phyloP scores from a whole-genome alignment of 164 flowering plant genomes.

The Echeveria elegans region DNA sequence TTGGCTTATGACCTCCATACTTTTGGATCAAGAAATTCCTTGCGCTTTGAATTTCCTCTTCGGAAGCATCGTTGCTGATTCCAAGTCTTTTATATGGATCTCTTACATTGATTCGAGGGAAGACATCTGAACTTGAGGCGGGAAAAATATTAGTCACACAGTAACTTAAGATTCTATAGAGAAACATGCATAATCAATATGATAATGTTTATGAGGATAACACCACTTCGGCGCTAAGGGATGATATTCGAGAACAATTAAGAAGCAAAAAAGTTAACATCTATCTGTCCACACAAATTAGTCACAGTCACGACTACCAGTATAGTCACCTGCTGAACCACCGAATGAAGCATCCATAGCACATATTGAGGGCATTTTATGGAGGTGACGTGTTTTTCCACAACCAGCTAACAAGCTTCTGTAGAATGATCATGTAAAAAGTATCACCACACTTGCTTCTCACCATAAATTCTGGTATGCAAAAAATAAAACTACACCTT shows the following conservation, averaged over 20 bases:
- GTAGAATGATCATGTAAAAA: conserved; percentile 9
- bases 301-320: conserved; percentile 28
- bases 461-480: background rate
- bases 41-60: conserved; percentile 92
- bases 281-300: background rate
- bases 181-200: background rate
- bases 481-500: conserved; percentile 26
- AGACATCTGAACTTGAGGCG: conserved; percentile 36
- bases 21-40: conserved; percentile 71
- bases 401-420: conserved; percentile 21
- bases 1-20: conserved; percentile 87
- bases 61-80: conserved; percentile 84
- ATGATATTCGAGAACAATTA: no score
- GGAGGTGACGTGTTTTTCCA: conserved; percentile 10
- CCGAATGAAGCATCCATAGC: conserved; percentile 80
- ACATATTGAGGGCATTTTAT: conserved; percentile 26
- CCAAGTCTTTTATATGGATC: conserved; percentile 98
- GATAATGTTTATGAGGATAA: background rate
- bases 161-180: background rate
- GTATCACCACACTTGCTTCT: background rate
- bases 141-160: background rate
- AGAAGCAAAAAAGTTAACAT: background rate
- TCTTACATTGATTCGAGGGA: conserved; percentile 66
- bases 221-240: background rate
- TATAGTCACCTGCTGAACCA: conserved; percentile 22